These are phyloP conservation scores for Auriculariales sp. DNA, from an alignment of 768 basidiomycete genomes.

Conservation along the genomic window DNA sequence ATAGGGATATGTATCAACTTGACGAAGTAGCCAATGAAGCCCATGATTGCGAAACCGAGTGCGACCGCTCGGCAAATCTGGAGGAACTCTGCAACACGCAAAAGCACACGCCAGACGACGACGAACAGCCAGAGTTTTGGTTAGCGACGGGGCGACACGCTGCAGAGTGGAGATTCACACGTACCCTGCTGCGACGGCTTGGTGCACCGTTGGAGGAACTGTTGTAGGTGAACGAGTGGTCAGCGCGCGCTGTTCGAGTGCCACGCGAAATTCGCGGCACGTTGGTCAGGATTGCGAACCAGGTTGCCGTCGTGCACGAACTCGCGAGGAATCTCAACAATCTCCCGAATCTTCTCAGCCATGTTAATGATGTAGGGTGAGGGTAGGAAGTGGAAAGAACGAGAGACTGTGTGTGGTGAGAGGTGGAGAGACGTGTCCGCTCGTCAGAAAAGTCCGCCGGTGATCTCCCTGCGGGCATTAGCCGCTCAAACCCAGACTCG, in stretches of 20 bases:
- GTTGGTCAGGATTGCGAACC: slow-evolving; percentile 29
- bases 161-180: slow-evolving; percentile 9
- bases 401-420: too few relatives aligned
- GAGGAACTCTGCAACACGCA: slow-evolving; percentile 55
- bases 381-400: too few relatives aligned
- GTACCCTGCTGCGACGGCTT: slow-evolving; percentile 92
- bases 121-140: neutral
- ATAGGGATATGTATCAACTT: slow-evolving; percentile 98
- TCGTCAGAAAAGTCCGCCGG: too few relatives aligned
- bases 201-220: slow-evolving; percentile 96
- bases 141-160: neutral
- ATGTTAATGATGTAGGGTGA: slow-evolving; percentile 37
- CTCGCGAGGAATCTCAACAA: slow-evolving; percentile 81
- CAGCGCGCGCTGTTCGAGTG: slow-evolving; percentile 4
- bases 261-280: slow-evolving; percentile 6
- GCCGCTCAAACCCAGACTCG: too few relatives aligned
- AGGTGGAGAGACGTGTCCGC: too few relatives aligned
- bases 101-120: neutral
- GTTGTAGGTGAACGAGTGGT: too few relatives aligned
- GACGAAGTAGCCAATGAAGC: slow-evolving; percentile 97
- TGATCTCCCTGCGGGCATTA: too few relatives aligned
- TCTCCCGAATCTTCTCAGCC: slow-evolving; percentile 84
- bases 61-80: slow-evolving; percentile 95
- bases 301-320: slow-evolving; percentile 90
- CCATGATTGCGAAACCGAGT: slow-evolving; percentile 97